Percentiles rank a stretch among this genome's conserved stretches.
phyloP scores from a whole-genome alignment of 1,284 basidiomycete genomes.

The Austropuccinia psidii region DNA sequence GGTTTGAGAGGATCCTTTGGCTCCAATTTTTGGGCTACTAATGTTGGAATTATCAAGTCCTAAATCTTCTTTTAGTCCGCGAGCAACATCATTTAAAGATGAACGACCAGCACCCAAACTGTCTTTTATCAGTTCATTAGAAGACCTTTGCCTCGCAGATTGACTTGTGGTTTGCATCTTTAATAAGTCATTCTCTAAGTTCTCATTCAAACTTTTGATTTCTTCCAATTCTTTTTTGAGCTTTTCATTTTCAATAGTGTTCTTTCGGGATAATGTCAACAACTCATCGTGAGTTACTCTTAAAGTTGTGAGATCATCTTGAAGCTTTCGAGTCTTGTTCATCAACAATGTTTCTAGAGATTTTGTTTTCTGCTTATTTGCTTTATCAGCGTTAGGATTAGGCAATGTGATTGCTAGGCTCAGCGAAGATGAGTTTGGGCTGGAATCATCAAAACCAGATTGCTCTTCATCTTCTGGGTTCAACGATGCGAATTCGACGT shows the following conservation, averaged over 20 bases:
- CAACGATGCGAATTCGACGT: constrained; percentile 40
- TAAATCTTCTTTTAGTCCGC: constrained; percentile 49
- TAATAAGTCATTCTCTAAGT: constrained; percentile 80
- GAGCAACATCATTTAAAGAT: constrained; percentile 58
- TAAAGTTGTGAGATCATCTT: constrained; percentile 85
- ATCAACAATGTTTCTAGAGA: constrained; percentile 84
- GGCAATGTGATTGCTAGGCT: constrained; percentile 53
- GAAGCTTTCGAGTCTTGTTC: constrained; percentile 85
- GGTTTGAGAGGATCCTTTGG: constrained; percentile 17
- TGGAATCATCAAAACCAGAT: constrained; percentile 47
- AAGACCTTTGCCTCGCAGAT: constrained; percentile 46
- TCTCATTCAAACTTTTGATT: constrained; percentile 71
- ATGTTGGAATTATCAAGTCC: constrained; percentile 38
- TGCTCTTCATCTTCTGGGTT: constrained; percentile 59
- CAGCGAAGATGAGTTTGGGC: constrained; percentile 52
- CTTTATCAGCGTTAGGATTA: constrained; percentile 75
- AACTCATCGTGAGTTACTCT: constrained; percentile 74
- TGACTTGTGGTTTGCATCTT: constrained; percentile 58
- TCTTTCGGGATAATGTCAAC: constrained; percentile 58
- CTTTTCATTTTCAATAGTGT: constrained; percentile 57
- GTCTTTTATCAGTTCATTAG: constrained; percentile 43
- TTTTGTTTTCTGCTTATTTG: constrained; percentile 63
- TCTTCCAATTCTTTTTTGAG: constrained; percentile 64
- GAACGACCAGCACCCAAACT: constrained; percentile 38
- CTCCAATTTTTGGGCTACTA: too few relatives aligned